These are phyloP conservation scores for Populus deltoides DNA, from an alignment of 345 rosid genomes.

Conservation along the genomic window DNA sequence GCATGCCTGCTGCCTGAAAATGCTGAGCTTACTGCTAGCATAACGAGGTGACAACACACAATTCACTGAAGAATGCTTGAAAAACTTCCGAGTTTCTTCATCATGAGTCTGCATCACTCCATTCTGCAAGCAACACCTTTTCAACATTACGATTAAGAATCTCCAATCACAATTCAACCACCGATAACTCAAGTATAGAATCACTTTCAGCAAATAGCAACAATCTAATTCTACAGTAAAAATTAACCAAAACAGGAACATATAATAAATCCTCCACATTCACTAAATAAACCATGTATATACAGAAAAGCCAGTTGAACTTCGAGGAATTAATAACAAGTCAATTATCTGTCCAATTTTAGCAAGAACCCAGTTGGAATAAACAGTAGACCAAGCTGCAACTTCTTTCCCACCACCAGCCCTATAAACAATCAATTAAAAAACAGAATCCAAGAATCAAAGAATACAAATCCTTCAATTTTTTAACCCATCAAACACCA, in stretches of 20 bases:
- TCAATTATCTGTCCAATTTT: neutral
- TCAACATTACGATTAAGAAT: neutral
- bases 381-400: neutral
- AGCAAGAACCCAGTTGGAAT: neutral
- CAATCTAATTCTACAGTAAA: neutral
- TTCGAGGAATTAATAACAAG: neutral
- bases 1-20: conserved; percentile 81
- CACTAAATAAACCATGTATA: neutral
- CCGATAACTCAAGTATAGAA: neutral
- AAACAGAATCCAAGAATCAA: neutral
- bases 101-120: conserved; percentile 82
- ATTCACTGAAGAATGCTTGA: conserved; percentile 64
- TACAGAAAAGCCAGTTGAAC: neutral
- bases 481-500: neutral
- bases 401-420: neutral
- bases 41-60: conserved; percentile 72
- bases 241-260: neutral
- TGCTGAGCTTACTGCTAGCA: conserved; percentile 83
- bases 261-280: neutral
- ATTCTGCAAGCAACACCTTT: conserved; percentile 31
- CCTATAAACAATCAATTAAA: neutral
- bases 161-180: neutral
- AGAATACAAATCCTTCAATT: neutral
- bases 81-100: conserved; percentile 68
- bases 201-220: no score